Percentiles rank a stretch among this genome's conserved stretches.
phyloP scores from a whole-genome alignment of 2,329 filamentous ascomycete genomes.

The Colletotrichum graminicola region DNA sequence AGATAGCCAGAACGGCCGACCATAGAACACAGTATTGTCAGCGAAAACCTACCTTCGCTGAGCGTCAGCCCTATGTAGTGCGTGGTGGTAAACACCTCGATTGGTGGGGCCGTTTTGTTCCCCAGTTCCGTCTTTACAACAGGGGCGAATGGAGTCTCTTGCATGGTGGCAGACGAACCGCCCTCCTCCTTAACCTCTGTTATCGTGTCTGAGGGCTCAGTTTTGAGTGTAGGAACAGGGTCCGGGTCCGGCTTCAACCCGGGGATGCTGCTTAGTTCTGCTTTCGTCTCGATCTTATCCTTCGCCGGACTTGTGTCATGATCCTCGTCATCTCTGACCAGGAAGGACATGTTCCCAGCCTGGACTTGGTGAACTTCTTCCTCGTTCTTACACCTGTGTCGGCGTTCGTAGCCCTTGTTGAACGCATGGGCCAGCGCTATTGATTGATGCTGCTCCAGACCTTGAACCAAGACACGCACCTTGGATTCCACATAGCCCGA shows the following conservation, averaged over 20 bases:
- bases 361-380: slow-evolving; percentile 65
- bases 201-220: slow-evolving; percentile 35
- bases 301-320: slow-evolving; percentile 38
- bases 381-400: slow-evolving; percentile 75
- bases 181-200: slow-evolving; percentile 38
- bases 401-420: slow-evolving; percentile 90
- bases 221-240: slow-evolving; percentile 31
- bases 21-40: slow-evolving; percentile 38
- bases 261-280: slow-evolving; percentile 27
- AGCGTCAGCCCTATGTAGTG: slow-evolving; percentile 94
- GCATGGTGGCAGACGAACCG: slow-evolving; percentile 29
- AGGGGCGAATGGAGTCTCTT: background rate
- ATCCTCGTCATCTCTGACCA: slow-evolving; percentile 54
- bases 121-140: background rate
- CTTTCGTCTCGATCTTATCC: slow-evolving; percentile 40
- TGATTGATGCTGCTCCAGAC: slow-evolving; percentile 82
- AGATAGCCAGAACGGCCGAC: background rate
- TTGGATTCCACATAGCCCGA: slow-evolving; percentile 95
- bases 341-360: slow-evolving; percentile 63
- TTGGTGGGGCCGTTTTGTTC: slow-evolving; percentile 12
- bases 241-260: slow-evolving; percentile 50
- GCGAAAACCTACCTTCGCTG: slow-evolving; percentile 71
- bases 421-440: slow-evolving; percentile 90
- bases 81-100: slow-evolving; percentile 84
- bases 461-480: slow-evolving; percentile 85